phyloP scores from a whole-genome alignment of 441 rosid species.

The Arabidopsis hybrid region DNA sequence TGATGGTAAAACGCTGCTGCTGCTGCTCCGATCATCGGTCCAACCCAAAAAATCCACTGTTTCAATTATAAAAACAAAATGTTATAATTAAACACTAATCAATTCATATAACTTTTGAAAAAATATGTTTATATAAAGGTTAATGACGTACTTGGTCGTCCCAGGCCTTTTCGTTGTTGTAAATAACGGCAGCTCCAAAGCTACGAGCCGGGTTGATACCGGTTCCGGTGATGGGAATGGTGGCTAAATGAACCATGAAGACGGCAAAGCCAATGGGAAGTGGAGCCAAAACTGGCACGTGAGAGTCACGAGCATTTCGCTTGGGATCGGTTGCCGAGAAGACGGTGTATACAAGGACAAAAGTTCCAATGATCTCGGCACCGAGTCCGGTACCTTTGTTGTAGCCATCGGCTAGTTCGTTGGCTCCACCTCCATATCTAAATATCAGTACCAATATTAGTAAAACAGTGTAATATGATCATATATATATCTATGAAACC shows the following conservation, averaged over 20 bases:
- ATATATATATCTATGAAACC: not conserved
- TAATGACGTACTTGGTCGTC: conserved; percentile 65
- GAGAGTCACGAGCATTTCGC: conserved; percentile 72
- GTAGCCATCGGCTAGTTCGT: conserved; percentile 57
- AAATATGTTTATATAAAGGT: not conserved
- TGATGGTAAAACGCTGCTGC: conserved; percentile 73
- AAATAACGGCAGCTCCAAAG: conserved; percentile 81
- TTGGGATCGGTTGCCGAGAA: conserved; percentile 83
- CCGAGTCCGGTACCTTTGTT: conserved; percentile 72
- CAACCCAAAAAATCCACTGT: conserved; percentile 86
- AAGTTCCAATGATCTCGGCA: conserved; percentile 75
- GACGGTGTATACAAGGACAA: conserved; percentile 74
- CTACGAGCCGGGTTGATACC: conserved; percentile 90
- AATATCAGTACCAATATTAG: not conserved
- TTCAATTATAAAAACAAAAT: not conserved
- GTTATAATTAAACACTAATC: not conserved
- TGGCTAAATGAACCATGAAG: conserved; percentile 82
- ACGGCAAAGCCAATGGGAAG: conserved; percentile 91
- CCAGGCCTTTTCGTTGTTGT: conserved; percentile 74
- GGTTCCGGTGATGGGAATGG: conserved; percentile 83
- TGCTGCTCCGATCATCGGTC: conserved; percentile 74
- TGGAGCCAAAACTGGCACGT: conserved; percentile 84
- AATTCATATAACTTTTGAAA: not conserved
- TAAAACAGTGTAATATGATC: not conserved
- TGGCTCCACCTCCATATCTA: conserved; percentile 69